Percentiles rank a stretch among this genome's conserved stretches.
Evolutionary conservation across 345 rosid genomes (phyloP).

Genomic region (Gossypioides kirkii): DNA sequence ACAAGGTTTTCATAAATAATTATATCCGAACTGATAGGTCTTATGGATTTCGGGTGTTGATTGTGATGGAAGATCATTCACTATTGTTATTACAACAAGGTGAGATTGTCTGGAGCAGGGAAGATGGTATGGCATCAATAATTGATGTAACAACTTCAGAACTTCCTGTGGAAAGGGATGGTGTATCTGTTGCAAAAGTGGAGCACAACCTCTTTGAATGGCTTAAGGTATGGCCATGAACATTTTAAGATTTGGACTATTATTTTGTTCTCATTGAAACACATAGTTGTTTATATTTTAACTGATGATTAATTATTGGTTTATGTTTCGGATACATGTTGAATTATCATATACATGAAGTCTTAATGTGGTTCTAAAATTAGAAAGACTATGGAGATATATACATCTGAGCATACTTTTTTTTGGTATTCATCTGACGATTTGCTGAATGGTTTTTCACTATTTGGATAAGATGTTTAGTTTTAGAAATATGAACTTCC

Average conservation of each 20-base stretch:
- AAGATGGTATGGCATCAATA: conserved; percentile 91
- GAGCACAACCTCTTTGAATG: conserved; percentile 91
- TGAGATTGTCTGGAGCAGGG: conserved; percentile 90
- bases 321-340: background rate
- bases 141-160: conserved; percentile 80
- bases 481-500: background rate
- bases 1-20: conserved; percentile 86
- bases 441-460: background rate
- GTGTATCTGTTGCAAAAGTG: conserved; percentile 63
- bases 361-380: background rate
- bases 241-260: conserved; percentile 8
- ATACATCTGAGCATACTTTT: background rate
- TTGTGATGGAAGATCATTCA: conserved; percentile 99
- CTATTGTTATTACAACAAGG: conserved; percentile 89
- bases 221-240: conserved; percentile 64
- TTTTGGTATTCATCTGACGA: background rate
- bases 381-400: background rate
- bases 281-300: background rate
- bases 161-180: background rate
- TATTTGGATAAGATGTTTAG: background rate
- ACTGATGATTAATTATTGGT: background rate
- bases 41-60: conserved; percentile 92
- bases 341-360: background rate
- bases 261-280: background rate
- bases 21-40: conserved; percentile 88